These are phyloP conservation scores for Dimocarpus longan DNA, from an alignment of 345 rosid species.

Conservation along the genomic window DNA sequence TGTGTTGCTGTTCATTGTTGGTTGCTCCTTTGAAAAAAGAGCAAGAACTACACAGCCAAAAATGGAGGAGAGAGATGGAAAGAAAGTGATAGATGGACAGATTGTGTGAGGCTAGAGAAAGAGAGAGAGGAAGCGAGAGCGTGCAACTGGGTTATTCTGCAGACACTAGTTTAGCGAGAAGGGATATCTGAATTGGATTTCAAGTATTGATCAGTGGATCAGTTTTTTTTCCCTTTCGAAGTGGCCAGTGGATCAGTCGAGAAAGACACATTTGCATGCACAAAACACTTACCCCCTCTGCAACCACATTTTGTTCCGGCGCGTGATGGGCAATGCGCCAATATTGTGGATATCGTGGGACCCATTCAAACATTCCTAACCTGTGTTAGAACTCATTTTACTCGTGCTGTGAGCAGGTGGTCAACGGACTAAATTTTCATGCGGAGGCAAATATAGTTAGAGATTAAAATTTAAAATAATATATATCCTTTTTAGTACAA, in stretches of 20 bases:
- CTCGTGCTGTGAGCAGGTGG: background rate
- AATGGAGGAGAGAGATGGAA: constrained; percentile 6
- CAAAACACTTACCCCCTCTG: background rate
- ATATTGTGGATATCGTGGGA: constrained; percentile 29
- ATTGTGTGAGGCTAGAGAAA: constrained; percentile 15
- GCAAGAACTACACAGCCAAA: background rate
- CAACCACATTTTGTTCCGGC: background rate
- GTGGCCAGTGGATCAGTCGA: too few relatives aligned
- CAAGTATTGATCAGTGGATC: background rate
- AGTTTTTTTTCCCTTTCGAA: too few relatives aligned
- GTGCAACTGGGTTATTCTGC: constrained; percentile 24
- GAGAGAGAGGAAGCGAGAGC: constrained; percentile 23
- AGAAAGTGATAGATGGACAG: background rate
- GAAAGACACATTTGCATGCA: background rate
- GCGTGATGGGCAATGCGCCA: constrained; percentile 22
- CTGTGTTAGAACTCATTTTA: background rate
- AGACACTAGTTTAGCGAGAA: background rate
- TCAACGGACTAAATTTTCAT: constrained; percentile 4
- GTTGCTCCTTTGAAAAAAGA: background rate
- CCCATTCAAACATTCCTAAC: constrained; percentile 25
- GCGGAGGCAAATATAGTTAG: too few relatives aligned
- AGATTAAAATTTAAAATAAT: background rate
- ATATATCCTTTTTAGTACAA: too few relatives aligned
- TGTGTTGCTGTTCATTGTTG: constrained; percentile 22
- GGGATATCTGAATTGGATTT: too few relatives aligned